Conservation (phyloP, 768 basidiomycete genomes). For the Rhizopogon salebrosus region DNA sequence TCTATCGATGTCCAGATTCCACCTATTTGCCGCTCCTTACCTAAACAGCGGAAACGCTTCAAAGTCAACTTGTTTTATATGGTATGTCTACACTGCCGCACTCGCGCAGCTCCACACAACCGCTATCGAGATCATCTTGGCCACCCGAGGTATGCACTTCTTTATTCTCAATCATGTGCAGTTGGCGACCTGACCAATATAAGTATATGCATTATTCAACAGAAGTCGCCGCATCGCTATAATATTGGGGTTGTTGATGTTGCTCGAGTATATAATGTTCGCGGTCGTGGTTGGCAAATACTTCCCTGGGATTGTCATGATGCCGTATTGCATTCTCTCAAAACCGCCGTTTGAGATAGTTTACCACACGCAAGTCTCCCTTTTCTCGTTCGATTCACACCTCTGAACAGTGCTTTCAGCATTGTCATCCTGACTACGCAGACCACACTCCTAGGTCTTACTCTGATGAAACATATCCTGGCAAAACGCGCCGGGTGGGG, state of each 20-base stretch:
- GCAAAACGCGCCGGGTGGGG: conserved; percentile 35
- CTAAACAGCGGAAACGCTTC: conserved; percentile 10
- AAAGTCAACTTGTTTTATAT: conserved; percentile 9
- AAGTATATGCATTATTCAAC: conserved; percentile 29
- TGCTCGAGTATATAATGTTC: conserved; percentile 10
- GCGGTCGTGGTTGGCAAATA: conserved; percentile 23
- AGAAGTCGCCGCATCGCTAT: conserved; percentile 24
- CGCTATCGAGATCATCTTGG: conserved; percentile 18
- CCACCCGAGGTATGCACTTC: conserved; percentile 17
- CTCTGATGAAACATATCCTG: conserved; percentile 29
- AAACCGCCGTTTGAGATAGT: not conserved
- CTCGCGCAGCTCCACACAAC: conserved; percentile 10
- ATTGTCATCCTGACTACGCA: conserved; percentile 39
- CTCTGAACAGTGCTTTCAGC: conserved; percentile 12
- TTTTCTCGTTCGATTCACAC: not conserved
- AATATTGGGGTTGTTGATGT: not conserved
- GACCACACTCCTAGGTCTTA: conserved; percentile 34
- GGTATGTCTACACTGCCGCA: conserved; percentile 14
- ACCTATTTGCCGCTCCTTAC: conserved; percentile 3
- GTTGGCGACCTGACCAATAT: not conserved
- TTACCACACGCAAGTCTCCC: not conserved
- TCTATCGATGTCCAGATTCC: not conserved
- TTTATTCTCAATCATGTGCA: not conserved
- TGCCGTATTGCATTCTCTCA: conserved; percentile 1
- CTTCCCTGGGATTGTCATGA: conserved; percentile 14